Evolutionary conservation across 805 yeast genomes (phyloP), one percentile per base, ranked within the genome.

Genomic region (Lipomyces yamadae): DNA sequence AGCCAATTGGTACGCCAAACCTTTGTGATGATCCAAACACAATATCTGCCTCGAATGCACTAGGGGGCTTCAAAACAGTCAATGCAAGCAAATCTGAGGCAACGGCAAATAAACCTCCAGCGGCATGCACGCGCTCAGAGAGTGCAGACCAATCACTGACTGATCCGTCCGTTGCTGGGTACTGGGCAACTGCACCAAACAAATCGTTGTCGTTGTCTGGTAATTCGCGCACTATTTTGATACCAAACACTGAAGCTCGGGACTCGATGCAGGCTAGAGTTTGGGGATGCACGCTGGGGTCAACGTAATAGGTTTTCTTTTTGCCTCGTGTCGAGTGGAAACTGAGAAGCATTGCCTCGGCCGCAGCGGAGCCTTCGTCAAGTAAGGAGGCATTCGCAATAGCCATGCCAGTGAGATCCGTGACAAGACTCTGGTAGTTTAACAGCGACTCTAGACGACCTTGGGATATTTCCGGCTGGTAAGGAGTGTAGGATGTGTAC

Each of bases 401-500:
- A n/a, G 92, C 89, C 79, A 95, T 83, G 0, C 98, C 99, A 0
- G 99, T 95, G 71, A 95, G 83, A 67, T 95, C 97, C 35, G 92
- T 79, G 15, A 95, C 83, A 75, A 94, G 82, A n/a, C 99, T 95
- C 80, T 95, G 99, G 80, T 85, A 95, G 79, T 95, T 95, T 69
- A 95, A 81, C 69, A 95, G 81, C 30, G 95, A 87, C 80, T 94
- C 97, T 73, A 95, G 83, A 74, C 99, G 87, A 63, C 99, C 99
- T 79, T 95, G 99, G 0, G 97, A 90, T 66, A 95, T 93, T 78
- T 95, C 99, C 0, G 99, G 97, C 81, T 95, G 99, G 78, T 95
- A 95, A 45, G 99, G 99, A 32, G 99, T 95, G 78, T 95, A 95
- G 0, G 98, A 92, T 29, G 99, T 95, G 82, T 95, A 95, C 99